Evolutionary conservation across 441 rosid species (phyloP).

Genomic region (Populus hybrid): DNA sequence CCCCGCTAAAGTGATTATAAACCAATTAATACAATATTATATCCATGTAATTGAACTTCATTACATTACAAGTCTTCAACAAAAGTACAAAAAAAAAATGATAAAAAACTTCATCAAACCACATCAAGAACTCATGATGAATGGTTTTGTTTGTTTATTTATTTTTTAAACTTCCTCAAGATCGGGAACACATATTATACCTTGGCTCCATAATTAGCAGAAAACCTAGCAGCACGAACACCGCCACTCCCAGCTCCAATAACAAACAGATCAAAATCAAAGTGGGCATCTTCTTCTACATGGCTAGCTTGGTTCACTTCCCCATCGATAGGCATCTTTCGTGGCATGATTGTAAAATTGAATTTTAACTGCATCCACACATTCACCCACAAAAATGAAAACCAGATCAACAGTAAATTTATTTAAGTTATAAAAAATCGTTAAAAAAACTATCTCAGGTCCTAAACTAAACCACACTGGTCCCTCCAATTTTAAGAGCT

Average conservation of each 20-base stretch:
- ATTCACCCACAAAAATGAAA: not conserved
- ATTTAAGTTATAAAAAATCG: not conserved
- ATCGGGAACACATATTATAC: not conserved
- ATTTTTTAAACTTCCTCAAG: not conserved
- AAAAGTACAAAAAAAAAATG: too few relatives aligned
- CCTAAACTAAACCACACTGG: too few relatives aligned
- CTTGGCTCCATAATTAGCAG: slow-evolving; percentile 76
- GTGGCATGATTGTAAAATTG: slow-evolving; percentile 46
- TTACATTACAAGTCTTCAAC: not conserved
- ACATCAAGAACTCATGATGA: not conserved
- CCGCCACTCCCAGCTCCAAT: slow-evolving; percentile 99
- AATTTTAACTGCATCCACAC: not conserved
- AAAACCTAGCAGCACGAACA: slow-evolving; percentile 91
- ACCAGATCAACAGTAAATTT: not conserved
- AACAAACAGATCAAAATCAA: slow-evolving; percentile 87
- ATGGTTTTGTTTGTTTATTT: not conserved
- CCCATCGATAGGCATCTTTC: slow-evolving; percentile 89
- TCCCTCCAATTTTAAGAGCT: too few relatives aligned
- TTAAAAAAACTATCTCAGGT: not conserved
- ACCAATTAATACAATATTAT: not conserved
- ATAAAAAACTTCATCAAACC: not conserved
- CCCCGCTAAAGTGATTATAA: not conserved
- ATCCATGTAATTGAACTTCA: not conserved
- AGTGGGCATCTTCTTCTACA: slow-evolving; percentile 36
- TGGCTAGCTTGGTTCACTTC: slow-evolving; percentile 34